phyloP scores from a whole-genome alignment of 1,139 yeast species.

The Taiozyma sp. region DNA sequence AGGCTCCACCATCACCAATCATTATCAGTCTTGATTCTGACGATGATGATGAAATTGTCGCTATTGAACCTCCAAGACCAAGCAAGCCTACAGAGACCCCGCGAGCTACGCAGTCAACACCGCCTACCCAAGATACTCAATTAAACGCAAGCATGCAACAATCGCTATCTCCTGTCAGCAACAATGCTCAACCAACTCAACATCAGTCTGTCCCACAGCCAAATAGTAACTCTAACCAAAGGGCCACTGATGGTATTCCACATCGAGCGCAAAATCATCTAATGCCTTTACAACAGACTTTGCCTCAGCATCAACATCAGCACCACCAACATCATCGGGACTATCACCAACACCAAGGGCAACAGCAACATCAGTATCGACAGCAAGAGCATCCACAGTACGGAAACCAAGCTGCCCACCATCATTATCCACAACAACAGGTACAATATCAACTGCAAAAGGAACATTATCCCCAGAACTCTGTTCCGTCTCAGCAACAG shows the following conservation, averaged over 20 bases:
- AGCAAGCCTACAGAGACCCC: background rate
- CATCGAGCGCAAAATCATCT: background rate
- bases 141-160: background rate
- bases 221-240: background rate
- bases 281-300: background rate
- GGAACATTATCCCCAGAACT: background rate
- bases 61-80: background rate
- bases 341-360: background rate
- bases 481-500: background rate
- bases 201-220: background rate
- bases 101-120: background rate
- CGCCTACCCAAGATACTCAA: background rate
- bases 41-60: slow-evolving; percentile 23
- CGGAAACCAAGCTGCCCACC: background rate
- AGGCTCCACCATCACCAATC: slow-evolving; percentile 15
- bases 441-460: background rate
- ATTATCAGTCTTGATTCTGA: slow-evolving; percentile 29
- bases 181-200: background rate
- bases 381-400: background rate
- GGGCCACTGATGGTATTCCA: background rate
- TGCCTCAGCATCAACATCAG: background rate
- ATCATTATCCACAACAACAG: background rate
- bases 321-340: background rate
- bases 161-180: background rate
- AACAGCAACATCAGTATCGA: background rate